Percentiles rank a stretch among this genome's conserved stretches.
Evolutionary conservation across 2,329 filamentous ascomycete species (phyloP).

Genomic region (Nemania sp.): DNA sequence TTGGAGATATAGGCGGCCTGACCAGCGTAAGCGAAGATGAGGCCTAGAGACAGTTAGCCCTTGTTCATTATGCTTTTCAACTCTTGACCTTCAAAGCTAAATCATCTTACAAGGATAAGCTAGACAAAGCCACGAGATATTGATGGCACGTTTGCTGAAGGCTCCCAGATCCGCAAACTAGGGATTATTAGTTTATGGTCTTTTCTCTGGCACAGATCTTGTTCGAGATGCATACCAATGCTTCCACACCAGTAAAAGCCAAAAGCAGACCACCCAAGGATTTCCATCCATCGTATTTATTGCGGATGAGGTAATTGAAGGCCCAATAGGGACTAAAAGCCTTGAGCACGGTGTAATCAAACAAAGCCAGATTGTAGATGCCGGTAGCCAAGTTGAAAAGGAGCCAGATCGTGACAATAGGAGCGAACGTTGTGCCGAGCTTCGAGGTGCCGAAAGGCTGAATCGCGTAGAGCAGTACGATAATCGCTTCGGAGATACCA

Average conservation of each 20-base stretch:
- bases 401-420: conserved; percentile 3
- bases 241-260: conserved; percentile 8
- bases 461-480: not conserved
- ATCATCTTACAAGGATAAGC: not conserved
- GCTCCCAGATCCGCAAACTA: conserved; percentile 10
- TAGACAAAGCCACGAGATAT: conserved; percentile 1
- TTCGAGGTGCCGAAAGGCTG: conserved; percentile 7
- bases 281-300: conserved; percentile 8
- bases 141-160: conserved; percentile 7
- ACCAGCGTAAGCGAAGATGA: conserved; percentile 4
- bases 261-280: conserved; percentile 3
- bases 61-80: not conserved
- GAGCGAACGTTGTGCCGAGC: conserved; percentile 2
- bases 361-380: conserved; percentile 8
- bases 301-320: conserved; percentile 3
- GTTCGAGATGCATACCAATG: not conserved
- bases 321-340: conserved; percentile 8
- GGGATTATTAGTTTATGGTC: not conserved
- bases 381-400: conserved; percentile 8
- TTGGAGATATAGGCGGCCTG: conserved; percentile 5
- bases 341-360: conserved; percentile 9
- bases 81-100: not conserved
- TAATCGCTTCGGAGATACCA: conserved; percentile 4
- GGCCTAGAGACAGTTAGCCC: not conserved
- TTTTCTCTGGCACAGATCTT: not conserved